Percentiles rank a stretch among this genome's conserved stretches.
Evolutionary conservation across 2,329 filamentous ascomycete genomes (phyloP).

Genomic region (Claviceps capensis): DNA sequence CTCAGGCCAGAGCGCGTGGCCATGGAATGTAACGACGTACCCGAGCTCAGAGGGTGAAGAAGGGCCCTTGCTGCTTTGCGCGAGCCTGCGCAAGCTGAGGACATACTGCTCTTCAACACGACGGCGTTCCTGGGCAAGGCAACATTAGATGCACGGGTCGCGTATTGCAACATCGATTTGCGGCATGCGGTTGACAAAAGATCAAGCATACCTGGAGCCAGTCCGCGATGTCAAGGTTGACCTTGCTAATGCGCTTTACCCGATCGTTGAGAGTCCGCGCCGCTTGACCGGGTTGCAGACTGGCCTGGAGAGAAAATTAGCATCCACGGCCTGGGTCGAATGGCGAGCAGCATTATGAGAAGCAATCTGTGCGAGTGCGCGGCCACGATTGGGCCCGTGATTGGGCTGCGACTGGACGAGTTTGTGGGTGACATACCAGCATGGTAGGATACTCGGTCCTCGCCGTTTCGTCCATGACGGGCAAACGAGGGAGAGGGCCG

Average conservation of each 20-base stretch:
- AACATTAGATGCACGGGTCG: slow-evolving; percentile 1
- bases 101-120: slow-evolving; percentile 86
- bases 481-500: background rate
- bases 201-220: slow-evolving; percentile 69
- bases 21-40: slow-evolving; percentile 38
- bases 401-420: slow-evolving; percentile 1
- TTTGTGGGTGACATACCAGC: slow-evolving; percentile 52
- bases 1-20: background rate
- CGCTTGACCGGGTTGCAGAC: slow-evolving; percentile 69
- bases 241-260: slow-evolving; percentile 69
- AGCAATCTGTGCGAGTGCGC: background rate
- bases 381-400: background rate
- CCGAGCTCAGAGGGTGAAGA: slow-evolving; percentile 72
- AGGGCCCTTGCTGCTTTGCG: slow-evolving; percentile 57
- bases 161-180: background rate
- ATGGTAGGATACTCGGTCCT: slow-evolving; percentile 86
- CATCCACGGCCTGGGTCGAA: background rate
- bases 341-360: background rate
- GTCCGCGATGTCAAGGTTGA: slow-evolving; percentile 87
- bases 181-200: background rate
- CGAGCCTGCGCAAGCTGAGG: slow-evolving; percentile 65
- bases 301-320: slow-evolving; percentile 40
- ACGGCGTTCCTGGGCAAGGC: slow-evolving; percentile 60
- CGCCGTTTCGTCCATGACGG: slow-evolving; percentile 62
- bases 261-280: slow-evolving; percentile 73